Percentiles rank a stretch among this genome's conserved stretches.
phyloP scores from a whole-genome alignment of 495 filamentous ascomycete genomes.

The Neurospora sp. region DNA sequence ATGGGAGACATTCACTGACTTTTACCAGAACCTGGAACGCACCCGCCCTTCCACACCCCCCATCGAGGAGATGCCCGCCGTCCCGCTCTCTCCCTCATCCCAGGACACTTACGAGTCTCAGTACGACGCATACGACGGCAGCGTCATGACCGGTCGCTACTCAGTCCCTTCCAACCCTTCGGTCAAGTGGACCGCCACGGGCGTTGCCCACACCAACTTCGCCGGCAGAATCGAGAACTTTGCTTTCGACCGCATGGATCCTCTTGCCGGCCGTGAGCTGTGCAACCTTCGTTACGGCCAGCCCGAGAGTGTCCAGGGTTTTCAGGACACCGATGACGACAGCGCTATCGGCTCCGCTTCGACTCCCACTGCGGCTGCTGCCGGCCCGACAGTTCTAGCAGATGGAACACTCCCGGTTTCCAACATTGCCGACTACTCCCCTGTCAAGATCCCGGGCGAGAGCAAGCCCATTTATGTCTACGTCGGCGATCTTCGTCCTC shows the following conservation, averaged over 20 bases:
- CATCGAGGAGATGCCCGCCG: neutral
- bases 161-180: neutral
- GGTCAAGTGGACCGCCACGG: neutral
- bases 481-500: neutral
- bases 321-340: neutral
- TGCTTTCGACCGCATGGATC: neutral
- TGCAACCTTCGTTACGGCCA: neutral
- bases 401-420: neutral
- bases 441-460: neutral
- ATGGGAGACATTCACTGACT: neutral
- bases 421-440: neutral
- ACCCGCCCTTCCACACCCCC: neutral
- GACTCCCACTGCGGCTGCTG: neutral
- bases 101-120: neutral
- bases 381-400: neutral
- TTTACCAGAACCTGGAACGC: neutral
- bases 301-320: neutral
- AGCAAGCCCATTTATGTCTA: neutral
- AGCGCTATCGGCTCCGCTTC: neutral
- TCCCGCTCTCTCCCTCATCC: neutral
- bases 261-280: neutral
- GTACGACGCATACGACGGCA: neutral
- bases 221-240: neutral
- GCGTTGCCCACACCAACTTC: neutral
- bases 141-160: neutral